Conservation (phyloP, 257 asterid species). For the Dorcoceras hygrometricum region DNA sequence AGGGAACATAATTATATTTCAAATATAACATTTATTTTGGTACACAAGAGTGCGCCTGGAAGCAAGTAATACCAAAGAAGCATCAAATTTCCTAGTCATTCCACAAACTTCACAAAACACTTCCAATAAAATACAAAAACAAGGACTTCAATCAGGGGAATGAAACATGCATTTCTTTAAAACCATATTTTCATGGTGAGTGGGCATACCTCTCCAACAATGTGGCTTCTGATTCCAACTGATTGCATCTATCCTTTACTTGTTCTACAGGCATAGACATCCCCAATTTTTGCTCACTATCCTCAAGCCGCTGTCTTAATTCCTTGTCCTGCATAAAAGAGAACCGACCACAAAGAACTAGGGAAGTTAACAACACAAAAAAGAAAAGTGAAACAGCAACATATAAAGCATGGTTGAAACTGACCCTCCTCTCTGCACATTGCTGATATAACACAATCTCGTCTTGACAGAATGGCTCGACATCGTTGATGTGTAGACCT, state of each 20-base stretch:
- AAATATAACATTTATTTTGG: too few species aligned
- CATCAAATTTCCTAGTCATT: too few species aligned
- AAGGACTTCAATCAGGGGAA: neutral
- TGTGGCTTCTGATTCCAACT: slow-evolving; percentile 78
- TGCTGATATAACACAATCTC: slow-evolving; percentile 46
- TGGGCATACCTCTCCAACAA: slow-evolving; percentile 66
- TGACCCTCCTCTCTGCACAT: slow-evolving; percentile 59
- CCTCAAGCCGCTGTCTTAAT: slow-evolving; percentile 78
- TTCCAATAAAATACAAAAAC: neutral
- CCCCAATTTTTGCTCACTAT: slow-evolving; percentile 83
- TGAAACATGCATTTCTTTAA: neutral
- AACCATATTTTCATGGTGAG: neutral
- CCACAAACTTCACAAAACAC: neutral
- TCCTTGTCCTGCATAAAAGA: slow-evolving; percentile 58
- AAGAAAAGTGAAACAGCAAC: slow-evolving; percentile 3
- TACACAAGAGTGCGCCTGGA: neutral
- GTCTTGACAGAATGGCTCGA: slow-evolving; percentile 75
- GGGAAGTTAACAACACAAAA: neutral
- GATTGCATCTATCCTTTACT: slow-evolving; percentile 71
- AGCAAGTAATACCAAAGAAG: neutral
- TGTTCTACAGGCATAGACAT: slow-evolving; percentile 76
- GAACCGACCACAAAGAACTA: neutral
- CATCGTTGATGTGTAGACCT: slow-evolving; percentile 84
- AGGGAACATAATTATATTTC: neutral
- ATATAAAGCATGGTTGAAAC: slow-evolving; percentile 18